Base-by-base conservation (phyloP, 305 asterid species). In the Withania somnifera region DNA sequence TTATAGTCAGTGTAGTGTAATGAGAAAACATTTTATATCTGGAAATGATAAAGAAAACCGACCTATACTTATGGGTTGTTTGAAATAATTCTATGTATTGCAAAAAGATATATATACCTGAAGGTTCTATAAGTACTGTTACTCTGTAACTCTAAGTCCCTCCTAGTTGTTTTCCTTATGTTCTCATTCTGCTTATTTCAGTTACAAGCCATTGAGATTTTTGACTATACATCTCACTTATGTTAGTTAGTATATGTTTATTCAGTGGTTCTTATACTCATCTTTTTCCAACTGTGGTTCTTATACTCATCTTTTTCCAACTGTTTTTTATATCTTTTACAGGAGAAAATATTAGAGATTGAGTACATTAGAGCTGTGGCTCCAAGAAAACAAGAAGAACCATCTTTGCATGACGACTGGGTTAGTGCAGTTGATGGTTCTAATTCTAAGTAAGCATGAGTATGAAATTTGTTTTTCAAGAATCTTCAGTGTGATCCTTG, bases 341-440 rank as follows among this genome's bases (percentile, higher is more conserved):
- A 96, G 98, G 99, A 96, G 89, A 94, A 88, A 87, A 88, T 91
- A 57, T 88, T 96, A 82, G 97, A 93, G 84, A 93, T 96, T 86
- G 99, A 96, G 84, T 96, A 94, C 86, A 89, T 92, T 78, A 94
- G 90, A 88, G 97, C 97, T 14, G 91, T 94, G 78, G 92, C 88
- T 77, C 98, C 99, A 34, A 91, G 94, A 87, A 93, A 87, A 86
- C 89, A 93, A 84, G 97, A 94, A 69, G 93, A 91, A 69, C 94
- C 98, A 81, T 92, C 94, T 60, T 83, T 89, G 79, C 98, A 96
- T 78, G 95, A 90, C 78, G 99, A 96, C 84, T 94, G 98, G 99
- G 97, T 94, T 83, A 96, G 99, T 83, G 92, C 98, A 40, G 91
- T 96, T 84, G 98, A 96, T 84, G 97, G 98, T 85, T 94, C 98